A percentile compares a stretch with the other conserved stretches of the same genome.
Evolutionary conservation across 345 rosid species (phyloP).

Genomic region (Anacardium occidentale): DNA sequence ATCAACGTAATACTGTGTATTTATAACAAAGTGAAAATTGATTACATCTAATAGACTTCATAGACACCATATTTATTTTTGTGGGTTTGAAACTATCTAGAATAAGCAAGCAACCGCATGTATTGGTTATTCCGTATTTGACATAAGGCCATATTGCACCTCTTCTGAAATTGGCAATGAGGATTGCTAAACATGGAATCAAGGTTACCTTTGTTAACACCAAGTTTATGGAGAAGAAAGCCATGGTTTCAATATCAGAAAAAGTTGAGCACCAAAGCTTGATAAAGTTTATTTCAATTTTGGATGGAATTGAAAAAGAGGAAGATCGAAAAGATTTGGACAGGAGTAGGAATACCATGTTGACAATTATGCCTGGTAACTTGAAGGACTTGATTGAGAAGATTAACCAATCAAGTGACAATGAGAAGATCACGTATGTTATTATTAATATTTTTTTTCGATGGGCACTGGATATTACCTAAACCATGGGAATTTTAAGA

Average conservation of each 20-base stretch:
- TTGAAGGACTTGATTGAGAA: conserved; percentile 31
- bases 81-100: background rate
- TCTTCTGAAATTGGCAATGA: conserved; percentile 34
- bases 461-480: conserved; percentile 34
- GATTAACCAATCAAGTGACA: conserved; percentile 1
- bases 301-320: conserved; percentile 17
- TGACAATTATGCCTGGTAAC: conserved; percentile 17
- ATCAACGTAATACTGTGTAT: too few species aligned
- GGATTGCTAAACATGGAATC: conserved; percentile 35
- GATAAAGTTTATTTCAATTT: conserved; percentile 26
- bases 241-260: conserved; percentile 20
- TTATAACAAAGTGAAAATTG: too few species aligned
- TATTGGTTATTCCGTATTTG: conserved; percentile 31
- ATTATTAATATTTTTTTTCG: conserved; percentile 20
- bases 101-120: conserved; percentile 25
- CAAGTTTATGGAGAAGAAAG: conserved; percentile 18
- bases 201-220: conserved; percentile 41
- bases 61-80: too few species aligned
- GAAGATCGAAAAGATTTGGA: conserved; percentile 7
- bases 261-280: background rate
- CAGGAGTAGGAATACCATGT: conserved; percentile 9
- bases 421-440: conserved; percentile 29
- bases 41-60: too few species aligned
- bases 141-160: conserved; percentile 41
- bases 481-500: conserved; percentile 22